A percentile compares a stretch with the other conserved stretches of the same genome.
Conservation (phyloP, 2,329 filamentous ascomycete species). For the Septoria petroselini region DNA sequence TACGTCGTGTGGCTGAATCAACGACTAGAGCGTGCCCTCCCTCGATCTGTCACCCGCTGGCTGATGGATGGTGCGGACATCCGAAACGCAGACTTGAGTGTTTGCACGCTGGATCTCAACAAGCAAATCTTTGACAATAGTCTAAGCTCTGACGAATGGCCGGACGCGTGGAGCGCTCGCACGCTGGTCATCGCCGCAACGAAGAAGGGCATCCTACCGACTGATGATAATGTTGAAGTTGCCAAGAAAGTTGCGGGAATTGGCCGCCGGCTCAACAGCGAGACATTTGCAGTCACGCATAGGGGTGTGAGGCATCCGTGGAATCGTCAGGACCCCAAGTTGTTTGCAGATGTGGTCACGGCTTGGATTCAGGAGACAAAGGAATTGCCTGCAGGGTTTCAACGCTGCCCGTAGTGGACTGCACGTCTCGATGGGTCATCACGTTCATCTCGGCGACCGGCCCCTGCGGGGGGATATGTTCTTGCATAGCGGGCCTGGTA, state of each 20-base stretch:
- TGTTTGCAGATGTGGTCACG: slow-evolving; percentile 28
- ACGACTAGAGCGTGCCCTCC: slow-evolving; percentile 21
- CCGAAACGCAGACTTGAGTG: background rate
- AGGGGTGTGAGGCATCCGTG: slow-evolving; percentile 31
- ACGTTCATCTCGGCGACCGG: no score
- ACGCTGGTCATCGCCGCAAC: slow-evolving; percentile 31
- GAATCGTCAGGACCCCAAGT: slow-evolving; percentile 27
- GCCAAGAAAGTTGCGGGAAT: slow-evolving; percentile 25
- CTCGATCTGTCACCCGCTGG: slow-evolving; percentile 24
- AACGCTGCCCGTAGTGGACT: no score
- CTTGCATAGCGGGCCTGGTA: no score
- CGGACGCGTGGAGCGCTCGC: slow-evolving; percentile 23
- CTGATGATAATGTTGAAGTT: slow-evolving; percentile 25
- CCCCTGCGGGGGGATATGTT: no score
- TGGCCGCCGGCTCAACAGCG: slow-evolving; percentile 20
- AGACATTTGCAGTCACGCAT: slow-evolving; percentile 26
- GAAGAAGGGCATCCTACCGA: slow-evolving; percentile 29
- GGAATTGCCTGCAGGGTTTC: background rate
- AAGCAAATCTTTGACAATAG: slow-evolving; percentile 21
- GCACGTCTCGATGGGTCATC: no score
- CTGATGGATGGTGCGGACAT: slow-evolving; percentile 30
- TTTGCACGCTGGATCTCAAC: slow-evolving; percentile 17
- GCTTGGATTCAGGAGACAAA: slow-evolving; percentile 22
- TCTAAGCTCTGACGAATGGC: slow-evolving; percentile 19
- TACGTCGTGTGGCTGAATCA: slow-evolving; percentile 23